These are phyloP conservation scores for Mycena filopes DNA, from an alignment of 768 basidiomycete species.

Conservation along the genomic window DNA sequence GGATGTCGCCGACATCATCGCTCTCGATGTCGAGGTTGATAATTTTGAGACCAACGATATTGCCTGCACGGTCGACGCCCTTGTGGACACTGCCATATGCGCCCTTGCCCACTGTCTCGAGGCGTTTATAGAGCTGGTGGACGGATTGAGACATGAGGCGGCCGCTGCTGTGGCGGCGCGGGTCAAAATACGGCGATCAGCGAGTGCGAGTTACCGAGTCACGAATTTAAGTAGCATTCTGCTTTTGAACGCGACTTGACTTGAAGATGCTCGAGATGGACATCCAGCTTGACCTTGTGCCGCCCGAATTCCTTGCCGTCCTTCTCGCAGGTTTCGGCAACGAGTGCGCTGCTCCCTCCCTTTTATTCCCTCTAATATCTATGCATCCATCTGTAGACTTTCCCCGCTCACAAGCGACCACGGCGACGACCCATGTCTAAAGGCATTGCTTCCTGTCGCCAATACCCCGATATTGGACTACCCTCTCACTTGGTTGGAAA, in stretches of 20 bases:
- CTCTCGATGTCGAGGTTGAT: constrained; percentile 97
- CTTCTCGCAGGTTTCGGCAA: constrained; percentile 94
- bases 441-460: constrained; percentile 87
- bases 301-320: constrained; percentile 88
- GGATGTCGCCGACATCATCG: constrained; percentile 97
- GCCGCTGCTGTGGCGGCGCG: too few relatives aligned
- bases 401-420: constrained; percentile 79
- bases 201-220: too few relatives aligned
- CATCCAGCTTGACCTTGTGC: constrained; percentile 51
- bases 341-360: constrained; percentile 62
- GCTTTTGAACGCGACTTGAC: constrained; percentile 3
- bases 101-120: constrained; percentile 95
- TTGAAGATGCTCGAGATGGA: constrained; percentile 32
- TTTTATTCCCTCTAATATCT: constrained; percentile 12
- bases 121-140: constrained; percentile 83
- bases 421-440: constrained; percentile 86
- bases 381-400: constrained; percentile 56
- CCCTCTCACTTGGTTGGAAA: constrained; percentile 86
- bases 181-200: too few relatives aligned
- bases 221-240: neutral
- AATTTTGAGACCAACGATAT: constrained; percentile 96
- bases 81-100: constrained; percentile 97
- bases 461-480: constrained; percentile 91
- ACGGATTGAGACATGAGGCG: constrained; percentile 55
- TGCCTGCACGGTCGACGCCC: constrained; percentile 86